A percentile compares a stretch with the other conserved stretches of the same genome.
Evolutionary conservation across 2,329 filamentous ascomycete species (phyloP).

Genomic region (Leptographium galeiforme): DNA sequence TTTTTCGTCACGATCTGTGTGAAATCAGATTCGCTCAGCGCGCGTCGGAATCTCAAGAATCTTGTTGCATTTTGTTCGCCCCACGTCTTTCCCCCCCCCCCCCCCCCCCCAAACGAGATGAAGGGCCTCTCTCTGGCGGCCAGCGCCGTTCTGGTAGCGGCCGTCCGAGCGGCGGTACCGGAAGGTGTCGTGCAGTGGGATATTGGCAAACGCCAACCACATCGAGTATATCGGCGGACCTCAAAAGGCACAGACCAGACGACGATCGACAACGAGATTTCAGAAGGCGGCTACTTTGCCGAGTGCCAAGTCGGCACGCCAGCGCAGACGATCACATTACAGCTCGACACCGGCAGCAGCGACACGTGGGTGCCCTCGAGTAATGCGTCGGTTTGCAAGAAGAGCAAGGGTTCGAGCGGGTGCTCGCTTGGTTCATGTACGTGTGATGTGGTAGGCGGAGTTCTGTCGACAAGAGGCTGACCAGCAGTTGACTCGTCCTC

Average conservation of each 20-base stretch:
- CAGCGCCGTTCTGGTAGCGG: slow-evolving; percentile 13
- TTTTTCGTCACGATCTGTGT: no score
- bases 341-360: slow-evolving; percentile 52
- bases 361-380: slow-evolving; percentile 46
- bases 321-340: slow-evolving; percentile 39
- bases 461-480: background rate
- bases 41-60: background rate
- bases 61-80: background rate
- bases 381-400: slow-evolving; percentile 25
- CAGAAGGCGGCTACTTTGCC: slow-evolving; percentile 40
- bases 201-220: slow-evolving; percentile 25
- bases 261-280: slow-evolving; percentile 29
- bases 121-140: slow-evolving; percentile 11
- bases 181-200: slow-evolving; percentile 32
- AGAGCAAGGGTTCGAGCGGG: slow-evolving; percentile 7
- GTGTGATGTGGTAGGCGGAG: background rate
- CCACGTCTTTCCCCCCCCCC: background rate
- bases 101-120: slow-evolving; percentile 10
- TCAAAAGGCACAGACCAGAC: slow-evolving; percentile 24
- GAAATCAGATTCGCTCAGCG: background rate
- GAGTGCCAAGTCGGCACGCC: slow-evolving; percentile 45
- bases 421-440: slow-evolving; percentile 16
- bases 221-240: slow-evolving; percentile 23
- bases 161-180: slow-evolving; percentile 9
- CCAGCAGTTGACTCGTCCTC: slow-evolving; percentile 28